phyloP scores from a whole-genome alignment of 805 yeast species.

The Saccharomycopsis sp. region DNA sequence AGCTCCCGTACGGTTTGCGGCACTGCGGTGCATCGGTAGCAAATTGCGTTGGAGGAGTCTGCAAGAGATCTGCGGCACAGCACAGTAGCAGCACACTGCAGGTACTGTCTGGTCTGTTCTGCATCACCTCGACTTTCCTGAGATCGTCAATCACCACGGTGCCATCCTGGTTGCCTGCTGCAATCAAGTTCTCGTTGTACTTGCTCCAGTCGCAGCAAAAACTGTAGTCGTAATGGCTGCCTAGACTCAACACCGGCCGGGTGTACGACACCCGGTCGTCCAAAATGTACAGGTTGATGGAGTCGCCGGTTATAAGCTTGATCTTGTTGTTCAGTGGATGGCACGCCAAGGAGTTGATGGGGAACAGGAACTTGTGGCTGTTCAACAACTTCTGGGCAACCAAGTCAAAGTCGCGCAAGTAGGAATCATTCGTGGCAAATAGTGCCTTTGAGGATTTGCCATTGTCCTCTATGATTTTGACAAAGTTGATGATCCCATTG shows the following conservation, averaged over 20 bases:
- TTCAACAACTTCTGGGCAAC: slow-evolving; percentile 21
- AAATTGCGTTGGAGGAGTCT: no score
- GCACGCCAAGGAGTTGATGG: slow-evolving; percentile 41
- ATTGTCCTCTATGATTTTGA: slow-evolving; percentile 27
- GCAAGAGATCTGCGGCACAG: no score
- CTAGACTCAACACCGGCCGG: slow-evolving; percentile 23
- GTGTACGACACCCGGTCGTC: slow-evolving; percentile 32
- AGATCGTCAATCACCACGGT: slow-evolving; percentile 46
- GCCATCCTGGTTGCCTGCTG: slow-evolving; percentile 56
- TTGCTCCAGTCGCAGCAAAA: slow-evolving; percentile 53
- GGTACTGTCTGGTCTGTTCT: no score
- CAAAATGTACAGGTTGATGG: slow-evolving; percentile 32
- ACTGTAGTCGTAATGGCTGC: slow-evolving; percentile 47
- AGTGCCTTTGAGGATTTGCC: slow-evolving; percentile 27
- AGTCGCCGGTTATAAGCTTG: slow-evolving; percentile 44
- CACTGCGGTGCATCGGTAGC: no score
- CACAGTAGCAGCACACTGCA: no score
- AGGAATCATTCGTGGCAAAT: slow-evolving; percentile 44
- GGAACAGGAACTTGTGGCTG: slow-evolving; percentile 35
- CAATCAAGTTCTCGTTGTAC: slow-evolving; percentile 32
- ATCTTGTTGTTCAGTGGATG: slow-evolving; percentile 33
- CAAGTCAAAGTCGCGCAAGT: slow-evolving; percentile 35
- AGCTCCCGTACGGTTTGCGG: no score
- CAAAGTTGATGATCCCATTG: slow-evolving; percentile 47
- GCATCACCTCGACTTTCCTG: slow-evolving; percentile 24